Percentiles rank a stretch among this genome's conserved stretches.
These are phyloP conservation scores for Neurospora cerealis DNA, from an alignment of 495 filamentous ascomycete species.

Conservation along the genomic window DNA sequence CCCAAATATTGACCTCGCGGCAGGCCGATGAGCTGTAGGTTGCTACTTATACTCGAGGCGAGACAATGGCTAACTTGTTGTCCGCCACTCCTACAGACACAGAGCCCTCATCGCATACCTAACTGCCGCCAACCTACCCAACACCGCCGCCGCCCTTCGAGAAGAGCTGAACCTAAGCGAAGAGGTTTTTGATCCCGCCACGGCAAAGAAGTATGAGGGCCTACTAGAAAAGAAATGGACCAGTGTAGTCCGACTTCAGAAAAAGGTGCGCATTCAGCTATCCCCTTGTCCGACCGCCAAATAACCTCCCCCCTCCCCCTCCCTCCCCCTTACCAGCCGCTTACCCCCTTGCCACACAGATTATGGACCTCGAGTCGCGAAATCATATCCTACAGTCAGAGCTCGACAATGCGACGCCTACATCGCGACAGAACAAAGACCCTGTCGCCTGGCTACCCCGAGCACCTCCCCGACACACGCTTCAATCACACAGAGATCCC, in stretches of 20 bases:
- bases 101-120: conserved; percentile 88
- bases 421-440: conserved; percentile 72
- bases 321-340: not conserved
- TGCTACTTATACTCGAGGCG: not conserved
- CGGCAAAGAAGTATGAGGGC: conserved; percentile 80
- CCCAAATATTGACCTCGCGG: conserved; percentile 62
- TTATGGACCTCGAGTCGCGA: conserved; percentile 84
- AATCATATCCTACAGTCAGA: conserved; percentile 65
- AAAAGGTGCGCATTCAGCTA: conserved; percentile 58
- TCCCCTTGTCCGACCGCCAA: not conserved
- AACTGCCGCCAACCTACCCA: conserved; percentile 54
- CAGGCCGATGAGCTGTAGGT: conserved; percentile 86
- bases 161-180: conserved; percentile 54
- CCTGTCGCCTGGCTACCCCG: conserved; percentile 80
- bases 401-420: conserved; percentile 76
- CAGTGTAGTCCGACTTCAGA: conserved; percentile 79
- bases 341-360: conserved; percentile 38
- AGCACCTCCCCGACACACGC: conserved; percentile 66
- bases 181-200: conserved; percentile 62
- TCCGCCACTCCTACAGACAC: conserved; percentile 45
- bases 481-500: conserved; percentile 73
- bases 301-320: not conserved
- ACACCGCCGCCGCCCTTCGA: conserved; percentile 57
- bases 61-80: conserved; percentile 7
- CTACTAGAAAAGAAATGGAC: conserved; percentile 96